These are phyloP conservation scores for Aureobasidium sp. DNA, from an alignment of 2,329 filamentous ascomycete species.

Conservation along the genomic window DNA sequence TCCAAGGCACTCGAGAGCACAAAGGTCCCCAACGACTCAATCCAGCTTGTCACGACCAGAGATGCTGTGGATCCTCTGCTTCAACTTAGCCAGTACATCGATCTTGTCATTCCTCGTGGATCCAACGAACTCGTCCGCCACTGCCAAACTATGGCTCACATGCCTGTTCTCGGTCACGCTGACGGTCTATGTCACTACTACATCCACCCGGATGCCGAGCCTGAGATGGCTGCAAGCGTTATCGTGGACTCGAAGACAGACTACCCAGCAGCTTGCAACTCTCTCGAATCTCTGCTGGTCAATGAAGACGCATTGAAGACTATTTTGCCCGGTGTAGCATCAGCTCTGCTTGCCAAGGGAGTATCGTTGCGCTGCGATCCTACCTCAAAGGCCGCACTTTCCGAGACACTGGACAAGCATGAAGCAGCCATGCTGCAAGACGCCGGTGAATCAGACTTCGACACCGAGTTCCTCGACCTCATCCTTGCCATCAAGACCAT, in stretches of 20 bases:
- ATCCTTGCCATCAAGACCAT: slow-evolving; percentile 78
- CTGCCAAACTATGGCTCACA: slow-evolving; percentile 84
- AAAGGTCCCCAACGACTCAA: slow-evolving; percentile 70
- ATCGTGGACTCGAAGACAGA: slow-evolving; percentile 87
- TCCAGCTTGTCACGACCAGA: slow-evolving; percentile 89
- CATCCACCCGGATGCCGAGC: slow-evolving; percentile 68
- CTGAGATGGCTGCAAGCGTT: slow-evolving; percentile 61
- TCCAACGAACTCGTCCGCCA: slow-evolving; percentile 83
- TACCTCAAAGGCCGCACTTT: slow-evolving; percentile 55
- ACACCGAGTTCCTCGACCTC: slow-evolving; percentile 83
- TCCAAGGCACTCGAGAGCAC: slow-evolving; percentile 65
- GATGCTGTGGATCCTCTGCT: slow-evolving; percentile 87
- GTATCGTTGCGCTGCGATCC: slow-evolving; percentile 77
- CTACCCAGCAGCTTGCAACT: slow-evolving; percentile 94
- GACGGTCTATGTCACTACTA: slow-evolving; percentile 88
- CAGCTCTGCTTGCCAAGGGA: slow-evolving; percentile 63
- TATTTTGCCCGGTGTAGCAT: slow-evolving; percentile 62
- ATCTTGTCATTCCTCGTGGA: slow-evolving; percentile 88
- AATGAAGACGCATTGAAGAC: slow-evolving; percentile 60
- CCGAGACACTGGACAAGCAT: slow-evolving; percentile 35
- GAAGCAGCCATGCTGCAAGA: slow-evolving; percentile 47
- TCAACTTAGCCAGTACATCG: slow-evolving; percentile 75
- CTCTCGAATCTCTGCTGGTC: slow-evolving; percentile 83
- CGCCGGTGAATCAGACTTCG: slow-evolving; percentile 62
- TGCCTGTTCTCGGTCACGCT: slow-evolving; percentile 91